Percentiles rank a stretch among this genome's conserved stretches.
These are phyloP conservation scores for Ogataea thermomethanolica DNA, from an alignment of 805 yeast genomes.

Conservation along the genomic window DNA sequence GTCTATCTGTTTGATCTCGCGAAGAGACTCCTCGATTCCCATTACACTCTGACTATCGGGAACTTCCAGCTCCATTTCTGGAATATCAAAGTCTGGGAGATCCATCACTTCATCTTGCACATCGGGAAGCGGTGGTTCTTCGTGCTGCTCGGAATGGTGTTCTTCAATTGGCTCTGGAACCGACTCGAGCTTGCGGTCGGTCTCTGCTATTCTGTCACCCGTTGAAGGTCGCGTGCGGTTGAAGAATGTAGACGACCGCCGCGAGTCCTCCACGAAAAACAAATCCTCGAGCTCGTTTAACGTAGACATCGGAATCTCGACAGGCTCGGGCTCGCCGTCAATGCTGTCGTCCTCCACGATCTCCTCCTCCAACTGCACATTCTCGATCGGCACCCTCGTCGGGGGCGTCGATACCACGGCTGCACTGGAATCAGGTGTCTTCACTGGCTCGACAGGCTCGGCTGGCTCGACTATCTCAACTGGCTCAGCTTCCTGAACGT, in stretches of 20 bases:
- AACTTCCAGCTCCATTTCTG: background rate
- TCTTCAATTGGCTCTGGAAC: background rate
- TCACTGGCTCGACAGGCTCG: background rate
- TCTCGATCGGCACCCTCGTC: background rate
- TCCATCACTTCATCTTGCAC: background rate
- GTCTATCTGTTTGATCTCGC: constrained; percentile 1
- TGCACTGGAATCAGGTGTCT: background rate
- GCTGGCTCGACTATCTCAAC: background rate
- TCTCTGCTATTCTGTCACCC: background rate
- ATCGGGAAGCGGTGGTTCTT: background rate
- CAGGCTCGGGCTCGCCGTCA: constrained; percentile 18
- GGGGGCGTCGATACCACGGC: background rate
- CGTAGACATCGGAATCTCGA: constrained; percentile 44
- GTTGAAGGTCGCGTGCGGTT: constrained; percentile 17
- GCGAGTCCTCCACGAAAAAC: constrained; percentile 27
- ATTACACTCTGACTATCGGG: constrained; percentile 2
- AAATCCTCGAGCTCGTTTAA: constrained; percentile 25
- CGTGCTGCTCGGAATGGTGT: background rate
- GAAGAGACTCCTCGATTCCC: constrained; percentile 2
- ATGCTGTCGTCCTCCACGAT: constrained; percentile 26
- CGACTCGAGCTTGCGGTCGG: background rate
- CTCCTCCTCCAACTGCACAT: constrained; percentile 1
- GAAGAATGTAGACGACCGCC: constrained; percentile 28
- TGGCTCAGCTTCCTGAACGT: background rate
- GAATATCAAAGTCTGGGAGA: background rate